Evolutionary conservation across 768 basidiomycete genomes (phyloP), one percentile per base, ranked within the genome.

Genomic region (Hortiboletus campestris): DNA sequence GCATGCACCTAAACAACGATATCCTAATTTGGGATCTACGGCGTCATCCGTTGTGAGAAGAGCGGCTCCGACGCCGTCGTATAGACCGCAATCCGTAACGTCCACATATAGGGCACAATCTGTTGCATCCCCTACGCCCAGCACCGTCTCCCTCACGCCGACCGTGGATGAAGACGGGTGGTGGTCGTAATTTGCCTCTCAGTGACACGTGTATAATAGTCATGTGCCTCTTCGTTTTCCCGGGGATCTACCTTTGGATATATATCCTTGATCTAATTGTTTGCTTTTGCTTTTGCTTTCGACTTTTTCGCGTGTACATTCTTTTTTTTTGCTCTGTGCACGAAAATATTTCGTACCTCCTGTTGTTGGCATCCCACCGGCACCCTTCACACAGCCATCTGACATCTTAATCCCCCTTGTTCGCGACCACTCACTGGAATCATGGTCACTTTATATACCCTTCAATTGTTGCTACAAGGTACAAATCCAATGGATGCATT

Each of bases 161-260:
- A 91, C 88, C 1, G 75, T 83, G 55, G 83, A 82, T 40, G 77
- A 84, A 2, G 86, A 93, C 45, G 91, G 91, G 35, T 94, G 91
- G 91, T 93, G 84, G 81, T 74, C 76, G 63, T 89, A 69, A 42
- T 14, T 16, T 40, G 46, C 20, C 28, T 14, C 39, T 48, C 22
- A 19, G 39, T 41, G 47, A 58, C n/a, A 32, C n/a, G 19, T 59
- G 56, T 61, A 59, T 14, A 19, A 42, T 58, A 61, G 11, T 25
- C 36, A 5, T 46, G 43, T 59, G 36, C 44, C 16, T 47, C 28
- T 39, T 40, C 35, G 19, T 38, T n/a, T 58, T 44, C 20, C 17
- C 10, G 46, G 49, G 50, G 42, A 68, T 63, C 56, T 62, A 25
- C 50, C 38, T 22, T 49, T 42, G 58, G 63, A 65, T 47, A 59